Conservation (phyloP, 2,329 filamentous ascomycete species). For the Apiospora malaysiana region DNA sequence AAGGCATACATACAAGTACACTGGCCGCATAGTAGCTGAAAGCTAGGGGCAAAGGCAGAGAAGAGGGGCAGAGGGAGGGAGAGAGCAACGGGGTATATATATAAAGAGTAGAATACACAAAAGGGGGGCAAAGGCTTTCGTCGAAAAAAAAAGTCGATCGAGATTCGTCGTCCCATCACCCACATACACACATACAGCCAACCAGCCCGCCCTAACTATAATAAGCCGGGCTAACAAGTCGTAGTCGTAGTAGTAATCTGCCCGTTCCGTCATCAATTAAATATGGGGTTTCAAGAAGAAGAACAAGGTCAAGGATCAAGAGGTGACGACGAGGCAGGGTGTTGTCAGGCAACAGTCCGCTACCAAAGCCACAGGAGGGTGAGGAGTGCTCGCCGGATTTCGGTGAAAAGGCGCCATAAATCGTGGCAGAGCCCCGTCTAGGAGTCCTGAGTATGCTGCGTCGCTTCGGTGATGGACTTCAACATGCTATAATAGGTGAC, state of each 20-base stretch:
- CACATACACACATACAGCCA: neutral
- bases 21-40: neutral
- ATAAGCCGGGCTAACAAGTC: neutral
- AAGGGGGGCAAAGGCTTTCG: neutral
- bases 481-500: slow-evolving; percentile 38
- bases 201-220: neutral
- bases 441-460: slow-evolving; percentile 27
- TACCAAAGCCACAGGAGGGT: neutral
- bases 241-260: neutral
- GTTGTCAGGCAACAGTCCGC: neutral
- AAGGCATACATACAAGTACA: neutral
- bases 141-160: neutral
- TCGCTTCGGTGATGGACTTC: slow-evolving; percentile 41
- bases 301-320: neutral
- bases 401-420: neutral
- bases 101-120: slow-evolving; percentile 11
- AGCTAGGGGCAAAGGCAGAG: neutral
- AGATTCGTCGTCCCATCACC: neutral
- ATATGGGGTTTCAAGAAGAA: neutral
- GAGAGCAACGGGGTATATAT: slow-evolving; percentile 17
- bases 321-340: neutral
- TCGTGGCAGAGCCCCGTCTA: slow-evolving; percentile 21
- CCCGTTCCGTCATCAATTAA: neutral
- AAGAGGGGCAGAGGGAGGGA: neutral
- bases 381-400: neutral